Conservation (phyloP, 129 eudicot genomes). For the Smallanthus sonchifolius region DNA sequence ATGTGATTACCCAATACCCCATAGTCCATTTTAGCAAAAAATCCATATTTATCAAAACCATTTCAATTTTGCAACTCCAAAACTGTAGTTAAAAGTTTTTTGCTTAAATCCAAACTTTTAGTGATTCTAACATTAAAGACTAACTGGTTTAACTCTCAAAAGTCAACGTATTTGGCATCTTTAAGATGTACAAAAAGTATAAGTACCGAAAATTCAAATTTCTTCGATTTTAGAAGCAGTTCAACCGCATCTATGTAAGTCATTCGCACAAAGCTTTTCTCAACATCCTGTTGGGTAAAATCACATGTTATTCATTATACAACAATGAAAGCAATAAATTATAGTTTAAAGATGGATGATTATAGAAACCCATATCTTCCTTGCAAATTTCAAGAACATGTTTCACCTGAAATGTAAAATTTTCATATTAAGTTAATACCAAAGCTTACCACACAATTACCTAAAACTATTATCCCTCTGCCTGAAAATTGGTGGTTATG, state of each 20-base stretch:
- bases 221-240: conserved; percentile 75
- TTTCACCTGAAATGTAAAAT: conserved; percentile 56
- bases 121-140: neutral
- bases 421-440: neutral
- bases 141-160: neutral
- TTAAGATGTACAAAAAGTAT: neutral
- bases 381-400: conserved; percentile 88
- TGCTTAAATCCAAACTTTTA: neutral
- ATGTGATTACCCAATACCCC: too few relatives aligned
- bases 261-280: conserved; percentile 76
- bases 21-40: too few relatives aligned
- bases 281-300: conserved; percentile 67
- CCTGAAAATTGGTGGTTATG: neutral
- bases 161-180: neutral
- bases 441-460: neutral
- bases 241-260: conserved; percentile 87
- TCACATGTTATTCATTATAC: conserved; percentile 4
- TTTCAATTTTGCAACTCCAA: neutral
- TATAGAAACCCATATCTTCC: conserved; percentile 90
- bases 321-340: neutral
- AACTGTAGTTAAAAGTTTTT: neutral
- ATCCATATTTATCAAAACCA: neutral
- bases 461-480: neutral
- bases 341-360: neutral
- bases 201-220: conserved; percentile 84